phyloP scores from a whole-genome alignment of 2,329 filamentous ascomycete species.

The Trichophyton schoenleinii region DNA sequence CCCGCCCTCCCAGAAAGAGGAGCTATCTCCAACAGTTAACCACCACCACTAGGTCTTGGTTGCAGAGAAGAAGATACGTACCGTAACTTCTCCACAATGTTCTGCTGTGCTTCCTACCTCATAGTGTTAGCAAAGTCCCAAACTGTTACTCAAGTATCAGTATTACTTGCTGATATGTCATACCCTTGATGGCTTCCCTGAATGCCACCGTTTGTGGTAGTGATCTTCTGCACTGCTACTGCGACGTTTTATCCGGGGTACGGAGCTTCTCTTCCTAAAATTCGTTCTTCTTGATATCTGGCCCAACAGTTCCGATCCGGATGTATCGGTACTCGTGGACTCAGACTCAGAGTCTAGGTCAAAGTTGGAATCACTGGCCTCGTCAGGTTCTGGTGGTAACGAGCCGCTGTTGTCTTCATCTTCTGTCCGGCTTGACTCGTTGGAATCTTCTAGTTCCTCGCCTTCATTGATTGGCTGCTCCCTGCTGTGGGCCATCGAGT shows the following conservation, averaged over 20 bases:
- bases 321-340: not conserved
- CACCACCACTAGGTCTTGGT: not conserved
- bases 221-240: not conserved
- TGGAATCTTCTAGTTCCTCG: not conserved
- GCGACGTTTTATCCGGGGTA: not conserved
- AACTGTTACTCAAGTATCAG: not conserved
- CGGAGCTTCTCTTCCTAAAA: not conserved
- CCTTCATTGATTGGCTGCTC: not conserved
- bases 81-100: not conserved
- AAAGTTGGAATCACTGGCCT: not conserved
- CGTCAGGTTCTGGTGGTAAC: not conserved
- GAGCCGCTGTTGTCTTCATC: not conserved
- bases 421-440: not conserved
- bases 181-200: not conserved
- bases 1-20: not conserved
- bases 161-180: not conserved
- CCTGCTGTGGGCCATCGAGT: too few relatives aligned
- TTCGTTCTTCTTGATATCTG: not conserved
- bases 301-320: not conserved
- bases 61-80: not conserved
- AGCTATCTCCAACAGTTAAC: not conserved
- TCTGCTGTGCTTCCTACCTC: not conserved
- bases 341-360: not conserved
- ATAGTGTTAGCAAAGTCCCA: not conserved
- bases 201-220: not conserved